A percentile compares a stretch with the other conserved stretches of the same genome.
phyloP scores from a whole-genome alignment of 2,329 filamentous ascomycete species.

The Magnaporthiopsis poae region DNA sequence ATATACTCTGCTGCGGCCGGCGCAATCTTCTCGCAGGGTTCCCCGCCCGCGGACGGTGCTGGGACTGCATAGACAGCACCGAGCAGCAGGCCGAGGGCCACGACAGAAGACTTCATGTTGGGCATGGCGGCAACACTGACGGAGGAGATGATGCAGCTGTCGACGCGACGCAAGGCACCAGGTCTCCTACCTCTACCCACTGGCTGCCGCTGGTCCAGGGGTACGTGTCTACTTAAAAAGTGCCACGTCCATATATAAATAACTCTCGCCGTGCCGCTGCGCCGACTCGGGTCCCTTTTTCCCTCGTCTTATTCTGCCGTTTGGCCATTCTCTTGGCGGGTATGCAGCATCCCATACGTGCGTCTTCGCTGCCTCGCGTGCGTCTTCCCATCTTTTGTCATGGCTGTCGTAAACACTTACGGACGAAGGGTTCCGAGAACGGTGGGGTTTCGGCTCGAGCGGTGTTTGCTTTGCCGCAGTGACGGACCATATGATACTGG shows the following conservation, averaged over 20 bases:
- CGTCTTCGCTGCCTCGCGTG: background rate
- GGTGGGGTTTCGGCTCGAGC: background rate
- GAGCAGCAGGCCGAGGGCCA: background rate
- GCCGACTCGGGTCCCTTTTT: background rate
- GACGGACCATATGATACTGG: background rate
- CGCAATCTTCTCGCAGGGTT: background rate
- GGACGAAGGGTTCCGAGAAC: background rate
- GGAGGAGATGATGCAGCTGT: background rate
- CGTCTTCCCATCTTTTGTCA: background rate
- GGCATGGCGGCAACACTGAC: background rate
- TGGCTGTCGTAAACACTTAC: background rate
- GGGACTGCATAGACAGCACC: background rate
- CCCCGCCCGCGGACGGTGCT: background rate
- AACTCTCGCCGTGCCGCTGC: background rate
- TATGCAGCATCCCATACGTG: background rate
- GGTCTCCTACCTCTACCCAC: background rate
- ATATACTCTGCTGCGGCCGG: background rate
- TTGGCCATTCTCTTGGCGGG: background rate
- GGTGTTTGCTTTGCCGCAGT: background rate
- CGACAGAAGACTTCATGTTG: background rate
- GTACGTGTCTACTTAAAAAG: background rate
- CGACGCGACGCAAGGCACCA: background rate
- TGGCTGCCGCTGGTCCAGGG: background rate
- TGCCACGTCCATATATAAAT: background rate
- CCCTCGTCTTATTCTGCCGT: background rate